Conservation (phyloP, 225 moss, liverwort and hornwort genomes). For the Lunularia cruciata region DNA sequence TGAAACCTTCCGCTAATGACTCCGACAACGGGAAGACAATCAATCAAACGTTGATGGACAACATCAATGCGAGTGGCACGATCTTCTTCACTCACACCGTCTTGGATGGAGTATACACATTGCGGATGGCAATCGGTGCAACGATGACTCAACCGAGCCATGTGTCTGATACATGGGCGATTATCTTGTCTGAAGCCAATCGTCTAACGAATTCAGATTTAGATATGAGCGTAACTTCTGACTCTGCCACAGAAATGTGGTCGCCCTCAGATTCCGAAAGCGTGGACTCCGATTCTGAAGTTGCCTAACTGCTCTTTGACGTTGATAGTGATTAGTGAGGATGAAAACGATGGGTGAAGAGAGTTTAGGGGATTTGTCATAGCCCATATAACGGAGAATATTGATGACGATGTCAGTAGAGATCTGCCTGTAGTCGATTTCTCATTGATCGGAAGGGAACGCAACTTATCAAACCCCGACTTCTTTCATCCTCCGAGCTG, state of each 20-base stretch:
- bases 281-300: not conserved
- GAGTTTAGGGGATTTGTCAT: no score
- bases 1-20: constrained; percentile 43
- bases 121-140: constrained; percentile 64
- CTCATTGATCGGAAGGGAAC: no score
- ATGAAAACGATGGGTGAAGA: no score
- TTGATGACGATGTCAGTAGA: no score
- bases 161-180: constrained; percentile 65
- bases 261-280: not conserved
- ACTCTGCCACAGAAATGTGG: not conserved
- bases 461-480: no score
- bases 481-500: no score
- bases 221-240: not conserved
- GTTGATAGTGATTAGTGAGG: no score
- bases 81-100: constrained; percentile 57
- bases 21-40: constrained; percentile 49
- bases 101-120: constrained; percentile 51
- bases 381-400: no score
- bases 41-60: constrained; percentile 54
- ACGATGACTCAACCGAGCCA: constrained; percentile 58
- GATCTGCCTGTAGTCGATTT: no score
- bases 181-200: constrained; percentile 50
- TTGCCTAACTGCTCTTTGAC: not conserved
- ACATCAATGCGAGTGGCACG: constrained; percentile 47
- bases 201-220: not conserved